phyloP scores from a whole-genome alignment of 2,329 filamentous ascomycete genomes.

The Penicillium sp. region DNA sequence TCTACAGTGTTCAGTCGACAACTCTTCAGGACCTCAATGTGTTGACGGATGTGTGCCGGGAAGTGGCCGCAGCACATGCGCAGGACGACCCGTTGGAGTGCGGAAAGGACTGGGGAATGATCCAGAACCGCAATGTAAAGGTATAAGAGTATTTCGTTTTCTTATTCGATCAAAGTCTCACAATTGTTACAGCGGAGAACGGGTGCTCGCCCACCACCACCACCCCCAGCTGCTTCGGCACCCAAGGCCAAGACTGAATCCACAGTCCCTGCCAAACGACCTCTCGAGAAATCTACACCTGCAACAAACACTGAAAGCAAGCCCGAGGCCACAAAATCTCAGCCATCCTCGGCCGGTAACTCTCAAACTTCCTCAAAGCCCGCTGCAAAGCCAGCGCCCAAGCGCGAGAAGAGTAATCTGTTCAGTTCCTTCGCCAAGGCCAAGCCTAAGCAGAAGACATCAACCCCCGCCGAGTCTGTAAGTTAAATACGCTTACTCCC shows the following conservation, averaged over 20 bases:
- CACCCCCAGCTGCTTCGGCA: conserved; percentile 25
- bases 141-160: conserved; percentile 25
- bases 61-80: conserved; percentile 53
- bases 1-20: conserved; percentile 76
- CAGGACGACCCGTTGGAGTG: conserved; percentile 56
- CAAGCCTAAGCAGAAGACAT: conserved; percentile 53
- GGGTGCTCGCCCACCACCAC: conserved; percentile 41
- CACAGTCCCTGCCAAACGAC: conserved; percentile 38
- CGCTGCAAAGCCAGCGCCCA: conserved; percentile 44
- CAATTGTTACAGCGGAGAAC: conserved; percentile 42
- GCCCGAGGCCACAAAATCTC: conserved; percentile 18
- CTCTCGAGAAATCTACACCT: conserved; percentile 27
- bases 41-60: conserved; percentile 63
- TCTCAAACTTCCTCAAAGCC: conserved; percentile 32
- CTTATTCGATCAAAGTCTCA: background rate
- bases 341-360: conserved; percentile 19
- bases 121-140: conserved; percentile 66
- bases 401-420: conserved; percentile 60
- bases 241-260: conserved; percentile 32
- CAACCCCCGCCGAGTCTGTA: conserved; percentile 39
- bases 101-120: conserved; percentile 64
- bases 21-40: conserved; percentile 66
- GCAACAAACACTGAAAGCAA: conserved; percentile 22
- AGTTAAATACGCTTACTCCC: conserved; percentile 13
- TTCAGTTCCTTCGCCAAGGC: conserved; percentile 75